phyloP scores from a whole-genome alignment of 352 stramenopile species.

The Phytophthora boehmeriae region DNA sequence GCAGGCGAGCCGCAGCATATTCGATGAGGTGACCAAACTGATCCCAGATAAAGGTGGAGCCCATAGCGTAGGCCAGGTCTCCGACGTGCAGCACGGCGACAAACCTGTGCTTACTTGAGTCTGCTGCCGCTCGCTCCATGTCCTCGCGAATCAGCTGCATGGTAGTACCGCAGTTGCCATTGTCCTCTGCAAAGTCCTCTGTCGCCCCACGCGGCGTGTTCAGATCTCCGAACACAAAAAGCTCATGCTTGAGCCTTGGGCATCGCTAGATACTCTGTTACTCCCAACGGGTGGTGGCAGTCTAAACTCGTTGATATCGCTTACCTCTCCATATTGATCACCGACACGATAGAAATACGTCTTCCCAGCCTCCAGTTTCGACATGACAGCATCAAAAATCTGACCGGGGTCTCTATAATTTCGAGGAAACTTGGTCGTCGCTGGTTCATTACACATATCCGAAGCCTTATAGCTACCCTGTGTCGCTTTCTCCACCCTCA shows the following conservation, averaged over 20 bases:
- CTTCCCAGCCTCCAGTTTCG: slow-evolving; percentile 32
- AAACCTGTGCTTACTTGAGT: slow-evolving; percentile 51
- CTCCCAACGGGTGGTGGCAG: slow-evolving; percentile 31
- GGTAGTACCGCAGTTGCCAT: slow-evolving; percentile 42
- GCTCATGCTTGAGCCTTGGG: slow-evolving; percentile 42
- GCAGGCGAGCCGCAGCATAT: slow-evolving; percentile 67
- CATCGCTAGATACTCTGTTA: slow-evolving; percentile 19
- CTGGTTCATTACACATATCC: slow-evolving; percentile 40
- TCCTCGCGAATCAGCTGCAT: slow-evolving; percentile 43
- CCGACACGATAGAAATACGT: slow-evolving; percentile 49
- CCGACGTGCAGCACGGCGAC: slow-evolving; percentile 81
- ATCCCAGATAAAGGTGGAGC: slow-evolving; percentile 83
- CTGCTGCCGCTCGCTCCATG: slow-evolving; percentile 31
- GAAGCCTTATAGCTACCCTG: slow-evolving; percentile 32
- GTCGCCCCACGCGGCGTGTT: slow-evolving; percentile 34
- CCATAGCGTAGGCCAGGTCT: slow-evolving; percentile 78
- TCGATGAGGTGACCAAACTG: slow-evolving; percentile 85
- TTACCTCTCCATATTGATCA: slow-evolving; percentile 30
- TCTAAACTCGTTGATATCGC: slow-evolving; percentile 34
- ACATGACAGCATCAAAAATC: slow-evolving; percentile 50
- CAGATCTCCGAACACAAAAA: slow-evolving; percentile 85
- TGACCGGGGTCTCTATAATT: slow-evolving; percentile 43
- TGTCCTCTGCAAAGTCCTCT: slow-evolving; percentile 35
- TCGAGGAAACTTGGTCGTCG: slow-evolving; percentile 20
- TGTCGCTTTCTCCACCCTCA: slow-evolving; percentile 16